Conservation (phyloP, 2,329 filamentous ascomycete species). For the Alternaria infectoria region DNA sequence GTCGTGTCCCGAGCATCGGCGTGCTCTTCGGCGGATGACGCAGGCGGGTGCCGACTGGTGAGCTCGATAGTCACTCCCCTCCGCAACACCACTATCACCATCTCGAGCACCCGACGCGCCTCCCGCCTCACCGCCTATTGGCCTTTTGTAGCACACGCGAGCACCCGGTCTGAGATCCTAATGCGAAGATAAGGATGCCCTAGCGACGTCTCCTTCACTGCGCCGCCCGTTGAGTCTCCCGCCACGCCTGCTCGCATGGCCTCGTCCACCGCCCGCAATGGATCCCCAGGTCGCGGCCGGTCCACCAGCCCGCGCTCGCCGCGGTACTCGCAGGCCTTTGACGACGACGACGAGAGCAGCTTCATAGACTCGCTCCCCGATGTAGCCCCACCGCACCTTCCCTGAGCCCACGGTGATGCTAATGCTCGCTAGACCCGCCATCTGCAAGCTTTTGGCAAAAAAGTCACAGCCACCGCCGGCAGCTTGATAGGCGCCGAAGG, state of each 20-base stretch:
- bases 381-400: constrained; percentile 22
- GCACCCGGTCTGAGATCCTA: not conserved
- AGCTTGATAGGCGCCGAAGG: constrained; percentile 75
- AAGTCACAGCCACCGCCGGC: constrained; percentile 90
- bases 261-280: constrained; percentile 35
- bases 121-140: constrained; percentile 3
- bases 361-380: constrained; percentile 42
- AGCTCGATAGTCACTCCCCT: constrained; percentile 4
- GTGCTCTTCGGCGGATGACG: constrained; percentile 28
- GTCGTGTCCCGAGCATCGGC: constrained; percentile 18
- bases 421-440: constrained; percentile 71
- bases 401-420: constrained; percentile 16
- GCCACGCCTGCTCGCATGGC: constrained; percentile 32
- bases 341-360: constrained; percentile 39
- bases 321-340: constrained; percentile 27
- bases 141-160: not conserved
- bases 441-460: constrained; percentile 89
- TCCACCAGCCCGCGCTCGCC: constrained; percentile 21
- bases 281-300: constrained; percentile 38
- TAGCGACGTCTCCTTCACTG: constrained; percentile 3
- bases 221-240: constrained; percentile 1
- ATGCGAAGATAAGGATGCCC: constrained; percentile 12
- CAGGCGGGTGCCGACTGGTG: constrained; percentile 18
- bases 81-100: not conserved
- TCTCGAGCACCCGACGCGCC: constrained; percentile 6